These are phyloP conservation scores for Phlyctochytrium arcticum DNA, from an alignment of 192 early-diverging fungal genomes.

Conservation along the genomic window DNA sequence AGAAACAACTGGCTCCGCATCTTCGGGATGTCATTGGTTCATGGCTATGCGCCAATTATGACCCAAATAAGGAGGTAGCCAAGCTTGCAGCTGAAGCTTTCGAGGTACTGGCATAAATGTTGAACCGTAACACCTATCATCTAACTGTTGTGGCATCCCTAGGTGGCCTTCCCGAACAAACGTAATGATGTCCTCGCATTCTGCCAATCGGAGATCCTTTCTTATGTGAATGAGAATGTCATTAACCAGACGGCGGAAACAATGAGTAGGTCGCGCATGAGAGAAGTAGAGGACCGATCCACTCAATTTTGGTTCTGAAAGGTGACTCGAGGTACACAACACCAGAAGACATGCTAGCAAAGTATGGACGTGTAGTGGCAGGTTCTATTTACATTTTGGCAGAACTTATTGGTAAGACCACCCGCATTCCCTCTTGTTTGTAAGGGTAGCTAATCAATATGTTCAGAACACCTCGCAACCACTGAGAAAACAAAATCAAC, in stretches of 20 bases:
- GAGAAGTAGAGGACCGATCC: not conserved
- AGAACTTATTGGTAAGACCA: conserved; percentile 39
- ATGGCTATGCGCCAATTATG: conserved; percentile 82
- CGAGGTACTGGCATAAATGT: conserved; percentile 42
- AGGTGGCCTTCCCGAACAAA: conserved; percentile 83
- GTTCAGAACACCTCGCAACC: conserved; percentile 3
- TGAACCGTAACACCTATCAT: not conserved
- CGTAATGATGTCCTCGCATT: conserved; percentile 69
- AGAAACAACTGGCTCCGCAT: conserved; percentile 73
- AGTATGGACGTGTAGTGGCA: conserved; percentile 65
- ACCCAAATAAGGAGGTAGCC: conserved; percentile 75
- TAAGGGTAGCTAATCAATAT: not conserved
- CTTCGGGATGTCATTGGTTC: conserved; percentile 78
- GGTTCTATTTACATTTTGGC: conserved; percentile 55
- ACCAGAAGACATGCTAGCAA: conserved; percentile 69
- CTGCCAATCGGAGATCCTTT: conserved; percentile 70
- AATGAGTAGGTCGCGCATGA: conserved; percentile 49
- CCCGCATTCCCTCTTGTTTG: not conserved
- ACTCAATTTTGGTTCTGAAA: conserved; percentile 12
- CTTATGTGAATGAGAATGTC: conserved; percentile 64
- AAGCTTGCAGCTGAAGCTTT: conserved; percentile 59
- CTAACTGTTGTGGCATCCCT: not conserved
- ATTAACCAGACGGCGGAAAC: conserved; percentile 76
- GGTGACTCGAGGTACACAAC: conserved; percentile 70
- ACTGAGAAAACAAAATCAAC: not conserved